Evolutionary conservation across 495 filamentous ascomycete species (phyloP), one percentile per base, ranked within the genome.

Genomic region (Trichoderma gamsii): DNA sequence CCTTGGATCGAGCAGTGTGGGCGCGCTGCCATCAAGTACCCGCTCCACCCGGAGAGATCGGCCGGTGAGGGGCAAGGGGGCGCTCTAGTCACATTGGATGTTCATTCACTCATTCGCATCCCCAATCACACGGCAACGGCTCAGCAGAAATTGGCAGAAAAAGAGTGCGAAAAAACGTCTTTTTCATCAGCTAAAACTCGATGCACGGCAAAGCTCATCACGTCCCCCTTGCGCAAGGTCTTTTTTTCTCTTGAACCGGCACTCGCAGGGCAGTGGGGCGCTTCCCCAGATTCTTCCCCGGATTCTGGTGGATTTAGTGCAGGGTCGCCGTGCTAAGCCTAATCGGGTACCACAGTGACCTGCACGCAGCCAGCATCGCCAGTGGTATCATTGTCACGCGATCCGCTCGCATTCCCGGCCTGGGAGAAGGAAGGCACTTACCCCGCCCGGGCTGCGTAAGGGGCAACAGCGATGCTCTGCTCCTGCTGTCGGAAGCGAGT

Each of bases 331-430:
- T 52, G 49, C 49, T 52, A 52, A 52, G 18, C 49, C 49, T 52
- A 52, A 52, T 52, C 49, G 49, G 49, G 49, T 52, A 52, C 49
- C 49, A 52, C 49, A 16, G 18, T 21, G 49, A 21, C 49, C 18
- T 52, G 15, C 49, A 52, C 1, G 49, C 18, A 38, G 35, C 49
- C 18, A 23, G 49, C 49, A 52, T 52, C 49, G 49, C 49, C 49
- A 52, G 49, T 52, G 49, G 49, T 52, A 52, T 52, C 49, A 52
- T 52, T 52, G 49, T 52, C 49, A 52, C 49, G 49, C 49, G 49
- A 52, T 52, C 49, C 49, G 21, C 18, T 52, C 49, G 18, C 49
- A 52, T 52, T 52, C 49, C 49, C 49, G 4, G 49, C 25, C 49
- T n/a, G 49, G 49, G 49, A 52, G 49, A 23, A 21, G 49, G 49